These are phyloP conservation scores for Cornus suecica DNA, from an alignment of 148 eudicot species.

Conservation along the genomic window DNA sequence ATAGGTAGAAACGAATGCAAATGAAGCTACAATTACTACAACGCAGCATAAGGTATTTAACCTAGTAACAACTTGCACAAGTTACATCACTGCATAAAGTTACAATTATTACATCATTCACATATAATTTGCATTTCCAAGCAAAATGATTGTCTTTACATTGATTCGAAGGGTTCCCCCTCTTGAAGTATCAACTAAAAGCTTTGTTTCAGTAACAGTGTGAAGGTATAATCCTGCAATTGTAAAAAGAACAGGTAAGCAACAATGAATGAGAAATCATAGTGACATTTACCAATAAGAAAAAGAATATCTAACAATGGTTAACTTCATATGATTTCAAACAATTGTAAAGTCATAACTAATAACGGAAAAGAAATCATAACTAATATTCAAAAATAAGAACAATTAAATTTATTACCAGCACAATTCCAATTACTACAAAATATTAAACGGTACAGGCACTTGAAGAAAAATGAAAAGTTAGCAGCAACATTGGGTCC, in stretches of 20 bases:
- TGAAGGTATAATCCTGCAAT: constrained; percentile 68
- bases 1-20: not conserved
- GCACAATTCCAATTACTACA: not conserved
- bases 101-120: not conserved
- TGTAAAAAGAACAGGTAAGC: constrained; percentile 1
- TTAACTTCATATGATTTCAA: no score
- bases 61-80: not conserved
- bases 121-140: not conserved
- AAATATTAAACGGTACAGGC: not conserved
- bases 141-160: constrained; percentile 37
- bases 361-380: no score
- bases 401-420: not conserved
- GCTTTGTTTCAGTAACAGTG: constrained; percentile 65
- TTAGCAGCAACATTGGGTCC: not conserved
- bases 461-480: not conserved
- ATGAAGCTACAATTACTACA: not conserved
- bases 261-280: constrained; percentile 4
- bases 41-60: not conserved
- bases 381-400: not conserved
- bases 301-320: not conserved
- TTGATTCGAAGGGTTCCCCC: constrained; percentile 74
- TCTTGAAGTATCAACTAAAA: constrained; percentile 87
- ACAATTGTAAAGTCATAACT: no score
- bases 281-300: not conserved
- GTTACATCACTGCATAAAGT: not conserved